Percentiles rank a stretch among this genome's conserved stretches.
phyloP scores from a whole-genome alignment of 371 early-diverging fungal genomes.

The Coemansia sp. region DNA sequence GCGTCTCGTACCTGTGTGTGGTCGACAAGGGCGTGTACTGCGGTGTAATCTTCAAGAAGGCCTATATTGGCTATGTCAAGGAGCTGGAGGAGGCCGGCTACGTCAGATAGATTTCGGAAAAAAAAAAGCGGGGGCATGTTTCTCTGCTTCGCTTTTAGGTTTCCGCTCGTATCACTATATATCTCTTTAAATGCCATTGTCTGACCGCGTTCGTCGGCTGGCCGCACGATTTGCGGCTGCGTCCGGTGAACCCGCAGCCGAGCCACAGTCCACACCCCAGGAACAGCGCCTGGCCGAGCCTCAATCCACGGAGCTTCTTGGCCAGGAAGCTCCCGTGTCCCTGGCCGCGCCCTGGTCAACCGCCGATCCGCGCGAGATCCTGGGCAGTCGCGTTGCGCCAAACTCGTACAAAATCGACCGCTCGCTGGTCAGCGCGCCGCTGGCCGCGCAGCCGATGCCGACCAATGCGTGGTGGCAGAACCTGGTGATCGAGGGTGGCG shows the following conservation, averaged over 20 bases:
- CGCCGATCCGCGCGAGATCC: not conserved
- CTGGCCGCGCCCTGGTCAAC: conserved; percentile 18
- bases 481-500: conserved; percentile 46
- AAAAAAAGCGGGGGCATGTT: too few species aligned
- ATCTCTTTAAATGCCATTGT: conserved; percentile 27
- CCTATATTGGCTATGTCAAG: conserved; percentile 55
- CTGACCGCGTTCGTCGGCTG: conserved; percentile 28
- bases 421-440: conserved; percentile 1
- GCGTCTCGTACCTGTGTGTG: conserved; percentile 54
- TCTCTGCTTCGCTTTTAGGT: too few species aligned
- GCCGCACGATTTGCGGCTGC: conserved; percentile 15
- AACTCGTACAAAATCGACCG: conserved; percentile 23
- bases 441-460: conserved; percentile 22
- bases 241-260: not conserved
- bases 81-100: conserved; percentile 48
- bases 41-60: conserved; percentile 63
- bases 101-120: conserved; percentile 35
- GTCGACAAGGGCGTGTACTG: conserved; percentile 55
- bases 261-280: not conserved
- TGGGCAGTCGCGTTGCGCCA: conserved; percentile 10
- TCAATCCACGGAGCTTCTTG: not conserved
- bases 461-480: conserved; percentile 58
- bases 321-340: not conserved
- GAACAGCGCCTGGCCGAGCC: not conserved
- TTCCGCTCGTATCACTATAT: too few species aligned